Evolutionary conservation across 768 basidiomycete genomes (phyloP).

Genomic region (Tulasnella sp.): DNA sequence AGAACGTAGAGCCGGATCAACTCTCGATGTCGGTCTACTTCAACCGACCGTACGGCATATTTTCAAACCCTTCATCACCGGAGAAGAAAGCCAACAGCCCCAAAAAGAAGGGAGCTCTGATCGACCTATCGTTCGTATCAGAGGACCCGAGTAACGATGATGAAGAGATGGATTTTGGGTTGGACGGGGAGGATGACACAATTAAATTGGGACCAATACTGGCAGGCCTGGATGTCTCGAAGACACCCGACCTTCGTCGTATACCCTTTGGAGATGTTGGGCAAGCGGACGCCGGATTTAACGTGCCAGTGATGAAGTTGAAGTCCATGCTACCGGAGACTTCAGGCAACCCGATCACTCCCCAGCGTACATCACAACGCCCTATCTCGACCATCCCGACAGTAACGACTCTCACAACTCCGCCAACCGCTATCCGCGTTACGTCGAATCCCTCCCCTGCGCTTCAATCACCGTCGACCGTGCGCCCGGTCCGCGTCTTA

Average conservation of each 20-base stretch:
- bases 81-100: neutral
- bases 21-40: constrained; percentile 16
- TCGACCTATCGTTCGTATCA: neutral
- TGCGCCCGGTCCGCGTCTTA: neutral
- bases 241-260: neutral
- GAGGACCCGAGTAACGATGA: neutral
- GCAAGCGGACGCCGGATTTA: neutral
- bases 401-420: neutral
- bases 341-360: neutral
- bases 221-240: neutral
- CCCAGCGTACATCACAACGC: neutral
- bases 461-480: neutral
- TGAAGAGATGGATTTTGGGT: neutral
- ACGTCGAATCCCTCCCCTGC: neutral
- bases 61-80: neutral
- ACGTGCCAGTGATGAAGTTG: neutral
- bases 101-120: neutral
- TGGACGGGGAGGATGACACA: constrained; percentile 1
- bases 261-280: neutral
- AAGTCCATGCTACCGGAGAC: neutral
- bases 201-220: constrained; percentile 7
- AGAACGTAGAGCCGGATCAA: neutral
- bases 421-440: neutral
- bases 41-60: constrained; percentile 18
- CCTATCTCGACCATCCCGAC: neutral